Percentiles rank a stretch among this genome's conserved stretches.
phyloP scores from a whole-genome alignment of 768 basidiomycete species.

The Pleurotus eryngii region DNA sequence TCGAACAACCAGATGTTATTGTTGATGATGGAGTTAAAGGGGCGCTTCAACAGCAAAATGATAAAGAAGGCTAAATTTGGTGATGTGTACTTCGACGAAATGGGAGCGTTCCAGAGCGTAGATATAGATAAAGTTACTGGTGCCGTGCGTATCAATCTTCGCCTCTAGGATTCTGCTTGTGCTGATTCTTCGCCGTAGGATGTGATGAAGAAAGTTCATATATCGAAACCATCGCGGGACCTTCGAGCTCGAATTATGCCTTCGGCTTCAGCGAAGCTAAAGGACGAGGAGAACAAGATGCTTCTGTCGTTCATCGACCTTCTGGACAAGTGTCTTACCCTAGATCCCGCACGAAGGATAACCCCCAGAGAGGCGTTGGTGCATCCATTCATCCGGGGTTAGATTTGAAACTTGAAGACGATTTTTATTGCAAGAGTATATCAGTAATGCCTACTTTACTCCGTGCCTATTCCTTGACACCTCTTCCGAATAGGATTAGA shows the following conservation, averaged over 20 bases:
- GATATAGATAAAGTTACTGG: slow-evolving; percentile 85
- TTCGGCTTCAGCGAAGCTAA: slow-evolving; percentile 69
- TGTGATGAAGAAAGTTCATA: slow-evolving; percentile 73
- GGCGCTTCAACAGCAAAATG: slow-evolving; percentile 89
- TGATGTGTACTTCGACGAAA: slow-evolving; percentile 90
- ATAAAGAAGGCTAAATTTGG: slow-evolving; percentile 95
- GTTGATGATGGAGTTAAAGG: slow-evolving; percentile 97
- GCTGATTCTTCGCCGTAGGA: slow-evolving; percentile 50
- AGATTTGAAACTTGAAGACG: slow-evolving; percentile 7
- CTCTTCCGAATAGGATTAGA: background rate
- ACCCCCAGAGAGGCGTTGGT: slow-evolving; percentile 86
- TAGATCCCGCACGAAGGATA: slow-evolving; percentile 85
- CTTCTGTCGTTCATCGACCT: slow-evolving; percentile 82
- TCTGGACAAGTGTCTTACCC: slow-evolving; percentile 82
- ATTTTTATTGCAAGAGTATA: background rate
- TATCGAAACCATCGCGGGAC: slow-evolving; percentile 81
- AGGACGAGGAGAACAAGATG: slow-evolving; percentile 85
- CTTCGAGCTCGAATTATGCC: slow-evolving; percentile 82
- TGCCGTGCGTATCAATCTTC: slow-evolving; percentile 50
- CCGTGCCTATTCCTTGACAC: background rate
- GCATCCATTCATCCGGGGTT: slow-evolving; percentile 79
- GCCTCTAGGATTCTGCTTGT: background rate
- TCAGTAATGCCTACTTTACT: slow-evolving; percentile 2
- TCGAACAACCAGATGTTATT: slow-evolving; percentile 98
- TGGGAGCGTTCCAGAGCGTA: slow-evolving; percentile 79